Base-by-base conservation (phyloP, 352 stramenopile genomes). In the Saprolegnia diclina region DNA sequence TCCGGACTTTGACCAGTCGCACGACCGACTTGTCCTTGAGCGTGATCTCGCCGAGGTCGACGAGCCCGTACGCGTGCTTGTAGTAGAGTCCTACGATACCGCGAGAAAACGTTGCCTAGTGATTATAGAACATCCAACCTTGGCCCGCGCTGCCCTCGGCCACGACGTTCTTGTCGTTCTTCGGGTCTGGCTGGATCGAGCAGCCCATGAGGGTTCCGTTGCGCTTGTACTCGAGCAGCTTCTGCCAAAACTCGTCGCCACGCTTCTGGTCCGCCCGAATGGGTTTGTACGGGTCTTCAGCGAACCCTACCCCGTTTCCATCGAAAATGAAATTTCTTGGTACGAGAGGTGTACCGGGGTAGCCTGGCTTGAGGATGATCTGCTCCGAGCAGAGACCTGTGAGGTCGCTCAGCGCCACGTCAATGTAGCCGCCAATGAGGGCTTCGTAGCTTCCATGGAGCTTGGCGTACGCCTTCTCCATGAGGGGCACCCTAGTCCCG, bases 381-480 rank as follows among this genome's bases (percentile, higher is more conserved):
- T 97, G 86, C 66, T 94, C 83, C 4, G 88, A 88, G 67, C 82
- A 92, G 79, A 96, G 88, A 0, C 91, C 91, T 22, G 92, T 97
- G 11, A 98, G 69, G 61, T 97, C 92, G 40, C 92, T 90, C 11
- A 98, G 65, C 3, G 83, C 92, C 4, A 92, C 88, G 64, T 97
- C 89, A 9, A 97, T 78, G 46, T 95, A 97, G 16, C 92, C 92
- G 35, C 92, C 90, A 55, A 96, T 96, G 9, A 97, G 72, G 0
- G 81, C 69, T 59, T 96, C 89, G 57, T 97, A 98, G 62, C 79
- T 92, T 18, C 88, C 88, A 61, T 97, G 82, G 2, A 98, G 77
- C 71, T 98, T 98, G 5, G 92, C 92, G 63, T 97, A 98, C 1
- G 91, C 92, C 59, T 98, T 98, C 68, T 97, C 90, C 0, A 97